Evolutionary conservation across 129 eudicot genomes (phyloP).

Genomic region (Flaveria linearis): DNA sequence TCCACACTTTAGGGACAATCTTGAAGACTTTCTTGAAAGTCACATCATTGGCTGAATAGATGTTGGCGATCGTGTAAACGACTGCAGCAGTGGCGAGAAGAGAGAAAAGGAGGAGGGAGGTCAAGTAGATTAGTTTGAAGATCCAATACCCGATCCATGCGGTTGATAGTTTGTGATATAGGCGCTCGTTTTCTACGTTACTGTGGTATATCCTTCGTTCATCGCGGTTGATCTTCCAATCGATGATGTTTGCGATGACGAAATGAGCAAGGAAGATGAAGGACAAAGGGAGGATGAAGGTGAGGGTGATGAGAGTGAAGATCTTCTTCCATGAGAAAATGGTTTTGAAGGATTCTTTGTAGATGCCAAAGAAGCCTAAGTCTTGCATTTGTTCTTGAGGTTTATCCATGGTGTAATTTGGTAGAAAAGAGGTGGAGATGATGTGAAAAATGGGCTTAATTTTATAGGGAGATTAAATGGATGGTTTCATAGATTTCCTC

Average conservation of each 20-base stretch:
- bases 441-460: background rate
- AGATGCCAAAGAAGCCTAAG: slow-evolving; percentile 58
- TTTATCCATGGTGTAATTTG: slow-evolving; percentile 45
- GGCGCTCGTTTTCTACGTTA: slow-evolving; percentile 10
- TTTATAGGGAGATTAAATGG: slow-evolving; percentile 5
- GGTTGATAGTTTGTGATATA: slow-evolving; percentile 21
- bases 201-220: background rate
- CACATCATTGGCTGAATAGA: slow-evolving; percentile 33
- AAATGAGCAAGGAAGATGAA: slow-evolving; percentile 47
- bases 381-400: slow-evolving; percentile 65
- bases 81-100: slow-evolving; percentile 66
- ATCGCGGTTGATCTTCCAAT: background rate
- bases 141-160: slow-evolving; percentile 32
- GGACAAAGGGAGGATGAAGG: slow-evolving; percentile 58
- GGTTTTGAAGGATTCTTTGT: slow-evolving; percentile 48
- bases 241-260: slow-evolving; percentile 27
- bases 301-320: slow-evolving; percentile 53
- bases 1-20: slow-evolving; percentile 62
- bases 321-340: slow-evolving; percentile 36
- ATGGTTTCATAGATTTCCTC: slow-evolving; percentile 7
- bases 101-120: slow-evolving; percentile 47
- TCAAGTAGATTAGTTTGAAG: slow-evolving; percentile 44
- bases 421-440: too few relatives aligned
- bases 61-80: slow-evolving; percentile 56
- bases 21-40: slow-evolving; percentile 46